A percentile compares a stretch with the other conserved stretches of the same genome.
These are phyloP conservation scores for Pelargonium fulgidum DNA, from an alignment of 441 rosid species.

Conservation along the genomic window DNA sequence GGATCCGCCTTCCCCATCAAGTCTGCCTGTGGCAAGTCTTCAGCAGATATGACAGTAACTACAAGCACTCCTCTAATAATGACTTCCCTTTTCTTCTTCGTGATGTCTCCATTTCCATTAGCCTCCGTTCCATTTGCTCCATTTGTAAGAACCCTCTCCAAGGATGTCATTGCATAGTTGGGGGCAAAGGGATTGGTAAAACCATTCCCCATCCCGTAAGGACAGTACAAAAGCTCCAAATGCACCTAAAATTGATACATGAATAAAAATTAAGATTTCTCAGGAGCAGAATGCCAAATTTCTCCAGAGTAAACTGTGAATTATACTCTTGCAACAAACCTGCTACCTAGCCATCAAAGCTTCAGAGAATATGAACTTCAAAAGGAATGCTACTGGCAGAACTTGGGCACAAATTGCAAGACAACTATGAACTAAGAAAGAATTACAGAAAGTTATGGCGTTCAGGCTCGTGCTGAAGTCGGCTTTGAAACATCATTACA, in stretches of 20 bases:
- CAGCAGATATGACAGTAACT: conserved; percentile 77
- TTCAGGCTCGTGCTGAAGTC: not conserved
- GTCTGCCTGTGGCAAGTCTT: conserved; percentile 74
- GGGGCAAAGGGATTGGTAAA: conserved; percentile 21
- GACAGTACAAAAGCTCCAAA: conserved; percentile 27
- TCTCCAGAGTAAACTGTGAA: not conserved
- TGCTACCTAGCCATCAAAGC: no score
- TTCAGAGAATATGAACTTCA: not conserved
- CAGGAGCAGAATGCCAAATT: not conserved
- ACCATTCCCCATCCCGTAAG: conserved; percentile 21
- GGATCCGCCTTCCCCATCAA: conserved; percentile 96
- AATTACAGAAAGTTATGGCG: not conserved
- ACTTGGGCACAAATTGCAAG: not conserved
- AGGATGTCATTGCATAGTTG: conserved; percentile 23
- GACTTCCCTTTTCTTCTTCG: conserved; percentile 54
- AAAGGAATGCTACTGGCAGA: not conserved
- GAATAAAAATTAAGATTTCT: not conserved
- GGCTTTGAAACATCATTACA: not conserved
- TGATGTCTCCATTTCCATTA: conserved; percentile 30
- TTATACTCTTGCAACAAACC: not conserved
- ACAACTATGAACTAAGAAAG: not conserved
- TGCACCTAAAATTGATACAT: conserved; percentile 19
- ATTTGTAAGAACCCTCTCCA: conserved; percentile 25
- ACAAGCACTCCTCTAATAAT: conserved; percentile 85
- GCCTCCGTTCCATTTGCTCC: conserved; percentile 40